Conservation (phyloP, 139 green algal species). For the Pedinophyceae sp. region DNA sequence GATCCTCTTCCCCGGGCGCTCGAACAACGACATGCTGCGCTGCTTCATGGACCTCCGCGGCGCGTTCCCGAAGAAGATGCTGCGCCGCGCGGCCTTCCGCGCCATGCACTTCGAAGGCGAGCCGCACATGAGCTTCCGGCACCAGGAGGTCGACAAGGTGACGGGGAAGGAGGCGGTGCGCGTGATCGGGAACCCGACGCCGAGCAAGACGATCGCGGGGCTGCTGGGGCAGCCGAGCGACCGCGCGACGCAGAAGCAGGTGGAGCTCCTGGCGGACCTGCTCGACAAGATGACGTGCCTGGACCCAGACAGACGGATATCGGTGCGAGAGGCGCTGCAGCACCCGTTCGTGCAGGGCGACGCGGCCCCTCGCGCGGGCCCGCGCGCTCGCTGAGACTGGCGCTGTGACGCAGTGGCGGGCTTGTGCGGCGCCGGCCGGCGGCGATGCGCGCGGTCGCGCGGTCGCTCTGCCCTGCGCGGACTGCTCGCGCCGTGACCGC, state of each 20-base stretch:
- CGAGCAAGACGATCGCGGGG: conserved; percentile 45
- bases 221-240: conserved; percentile 19
- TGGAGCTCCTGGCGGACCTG: conserved; percentile 23
- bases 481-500: too few relatives aligned
- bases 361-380: too few relatives aligned
- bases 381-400: too few relatives aligned
- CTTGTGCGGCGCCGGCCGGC: too few relatives aligned
- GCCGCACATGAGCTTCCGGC: conserved; percentile 48
- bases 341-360: too few relatives aligned
- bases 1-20: conserved; percentile 85
- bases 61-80: conserved; percentile 84
- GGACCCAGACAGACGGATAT: conserved; percentile 83
- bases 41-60: conserved; percentile 93
- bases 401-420: too few relatives aligned
- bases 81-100: conserved; percentile 18
- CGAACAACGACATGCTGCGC: conserved; percentile 98
- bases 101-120: conserved; percentile 20
- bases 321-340: conserved; percentile 57
- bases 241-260: conserved; percentile 12
- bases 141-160: conserved; percentile 57
- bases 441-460: too few relatives aligned
- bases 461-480: too few relatives aligned
- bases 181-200: conserved; percentile 49
- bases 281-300: conserved; percentile 17
- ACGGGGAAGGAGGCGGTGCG: conserved; percentile 45